Evolutionary conservation across 2,329 filamentous ascomycete species (phyloP), one percentile per base, ranked within the genome.

Genomic region (Nemania sp.): DNA sequence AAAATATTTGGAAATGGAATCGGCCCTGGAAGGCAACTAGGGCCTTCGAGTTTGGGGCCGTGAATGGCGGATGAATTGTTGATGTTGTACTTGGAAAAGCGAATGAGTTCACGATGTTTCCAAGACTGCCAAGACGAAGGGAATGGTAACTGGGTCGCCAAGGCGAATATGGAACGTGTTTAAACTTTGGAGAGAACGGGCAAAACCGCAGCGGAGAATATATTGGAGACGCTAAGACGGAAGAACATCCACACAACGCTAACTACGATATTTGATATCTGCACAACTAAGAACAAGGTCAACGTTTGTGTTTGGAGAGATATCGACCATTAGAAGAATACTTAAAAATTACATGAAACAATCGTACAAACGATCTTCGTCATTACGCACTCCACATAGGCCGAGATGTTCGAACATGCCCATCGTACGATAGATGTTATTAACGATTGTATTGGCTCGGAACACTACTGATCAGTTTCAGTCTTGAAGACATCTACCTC

Each of bases 1-100:
- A 11, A 24, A 53, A 51, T 60, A 18, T n/a, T 41, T 51, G 8
- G 43, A 56, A 49, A 56, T 58, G 24, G 55, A 47, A 47, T n/a
- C 3, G 26, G 18, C 24, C 3, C 45, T 32, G 3, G 20, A 29
- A 45, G 18, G 6, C 51, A 7, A 29, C 18, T 7, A 1, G 20
- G 13, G 3, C 15, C 5, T 41, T 43, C 29, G 3, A 57, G n/a
- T 18, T 20, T 24, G 38, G 26, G 7, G 35, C 26, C 29, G n/a
- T 32, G 29, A 64, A 43, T 53, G 38, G 45, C 24, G 38, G 29
- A 47, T 38, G 22, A 26, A 56, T 38, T 27, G 11, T 11, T 0
- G n/a, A 27, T 41, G 41, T 35, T 55, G 20, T 35, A 26, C 20
- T 35, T n/a, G 20, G 7, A 35, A 47, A 49, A 13, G 2, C 20